These are phyloP conservation scores for Corinectria fuckeliana DNA, from an alignment of 2,329 filamentous ascomycete species.

Conservation along the genomic window DNA sequence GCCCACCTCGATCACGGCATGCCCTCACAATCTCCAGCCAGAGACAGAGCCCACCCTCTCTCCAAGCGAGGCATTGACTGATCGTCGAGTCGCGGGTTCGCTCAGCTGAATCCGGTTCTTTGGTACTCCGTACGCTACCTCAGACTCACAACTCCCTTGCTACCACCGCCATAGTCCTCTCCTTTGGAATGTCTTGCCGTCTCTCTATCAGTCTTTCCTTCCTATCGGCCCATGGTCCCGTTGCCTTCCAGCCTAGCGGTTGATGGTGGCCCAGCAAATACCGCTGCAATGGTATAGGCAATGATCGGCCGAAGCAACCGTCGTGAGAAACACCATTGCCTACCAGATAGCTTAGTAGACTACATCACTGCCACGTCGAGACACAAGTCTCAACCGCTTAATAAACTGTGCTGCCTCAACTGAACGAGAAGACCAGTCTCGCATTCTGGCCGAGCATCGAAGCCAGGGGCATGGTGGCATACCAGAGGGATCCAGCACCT, in stretches of 20 bases:
- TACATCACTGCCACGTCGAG: constrained; percentile 10
- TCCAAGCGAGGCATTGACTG: background rate
- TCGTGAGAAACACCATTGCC: constrained; percentile 16
- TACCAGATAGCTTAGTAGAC: background rate
- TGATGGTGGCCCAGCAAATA: background rate
- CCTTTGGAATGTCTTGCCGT: constrained; percentile 24
- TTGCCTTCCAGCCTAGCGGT: background rate
- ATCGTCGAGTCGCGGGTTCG: background rate
- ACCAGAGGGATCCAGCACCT: constrained; percentile 6
- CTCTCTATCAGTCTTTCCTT: constrained; percentile 4
- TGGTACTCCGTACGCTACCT: no score
- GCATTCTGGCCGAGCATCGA: background rate
- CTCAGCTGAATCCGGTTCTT: background rate
- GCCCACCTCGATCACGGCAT: background rate
- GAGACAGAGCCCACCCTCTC: background rate
- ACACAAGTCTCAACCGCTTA: constrained; percentile 12
- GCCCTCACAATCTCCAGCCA: background rate
- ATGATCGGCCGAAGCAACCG: constrained; percentile 23
- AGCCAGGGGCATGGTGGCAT: constrained; percentile 7
- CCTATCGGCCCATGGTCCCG: constrained; percentile 3
- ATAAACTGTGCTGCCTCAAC: background rate
- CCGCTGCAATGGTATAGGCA: constrained; percentile 4
- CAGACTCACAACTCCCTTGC: background rate
- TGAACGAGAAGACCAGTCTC: constrained; percentile 4
- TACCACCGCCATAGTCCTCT: background rate